phyloP scores from a whole-genome alignment of 2,329 filamentous ascomycete genomes.

The Fusarium continuum region DNA sequence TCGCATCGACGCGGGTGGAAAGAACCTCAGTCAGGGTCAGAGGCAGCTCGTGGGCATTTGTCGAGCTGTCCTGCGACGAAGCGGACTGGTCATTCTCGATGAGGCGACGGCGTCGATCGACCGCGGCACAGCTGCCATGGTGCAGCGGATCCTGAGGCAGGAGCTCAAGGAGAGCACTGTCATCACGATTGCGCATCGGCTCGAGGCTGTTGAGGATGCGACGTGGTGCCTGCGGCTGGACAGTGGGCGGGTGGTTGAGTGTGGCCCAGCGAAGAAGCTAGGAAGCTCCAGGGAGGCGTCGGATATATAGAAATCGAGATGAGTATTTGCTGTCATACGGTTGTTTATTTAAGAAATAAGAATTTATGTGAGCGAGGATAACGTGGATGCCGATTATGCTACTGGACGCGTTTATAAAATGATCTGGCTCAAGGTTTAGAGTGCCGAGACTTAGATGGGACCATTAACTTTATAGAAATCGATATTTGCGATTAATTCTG shows the following conservation, averaged over 20 bases:
- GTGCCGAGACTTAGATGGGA: accelerated
- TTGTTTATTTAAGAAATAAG: neutral
- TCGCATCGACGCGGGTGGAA: conserved; percentile 66
- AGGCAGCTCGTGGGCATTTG: conserved; percentile 69
- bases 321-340: neutral
- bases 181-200: conserved; percentile 72
- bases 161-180: conserved; percentile 67
- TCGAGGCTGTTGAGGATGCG: conserved; percentile 69
- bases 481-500: neutral
- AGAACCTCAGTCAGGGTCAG: conserved; percentile 70
- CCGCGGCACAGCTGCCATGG: conserved; percentile 63
- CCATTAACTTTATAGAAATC: neutral
- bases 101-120: conserved; percentile 73
- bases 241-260: conserved; percentile 59
- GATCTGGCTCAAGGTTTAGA: neutral
- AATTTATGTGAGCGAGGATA: neutral
- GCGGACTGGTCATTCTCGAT: conserved; percentile 69
- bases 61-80: conserved; percentile 66
- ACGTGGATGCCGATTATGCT: neutral
- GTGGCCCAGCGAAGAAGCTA: conserved; percentile 51
- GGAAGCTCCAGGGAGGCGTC: neutral
- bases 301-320: neutral
- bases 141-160: conserved; percentile 65
- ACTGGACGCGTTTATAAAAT: neutral
- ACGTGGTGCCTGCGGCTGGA: conserved; percentile 65